Base-by-base conservation (phyloP, 257 asterid species). In the Jasminum sambac region DNA sequence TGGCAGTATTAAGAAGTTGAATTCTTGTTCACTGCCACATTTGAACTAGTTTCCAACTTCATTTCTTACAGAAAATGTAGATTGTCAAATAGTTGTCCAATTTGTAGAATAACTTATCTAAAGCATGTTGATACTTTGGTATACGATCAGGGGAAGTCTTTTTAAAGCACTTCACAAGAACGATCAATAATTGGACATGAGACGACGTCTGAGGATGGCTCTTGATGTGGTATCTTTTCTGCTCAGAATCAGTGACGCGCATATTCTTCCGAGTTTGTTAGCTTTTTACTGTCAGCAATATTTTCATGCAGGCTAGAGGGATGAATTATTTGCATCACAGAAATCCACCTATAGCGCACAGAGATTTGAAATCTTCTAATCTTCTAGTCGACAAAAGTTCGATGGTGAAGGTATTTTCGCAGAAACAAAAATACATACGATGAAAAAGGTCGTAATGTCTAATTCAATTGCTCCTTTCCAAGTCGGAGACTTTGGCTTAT, bases 401-500 rank as follows among this genome's bases (percentile, higher is more conserved):
- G 95, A 86, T 77, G 0, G 95, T 88, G 52, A 90, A 90, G 96
- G 96, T 89, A 72, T 61, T 63, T 52, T 50, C 26, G 9, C 71
- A 24, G 21, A 77, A 65, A 60, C 37, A 4, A 39, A 58, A 42
- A n/a, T 46, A 4, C 11, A 11, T 16, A 67, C 19, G 11, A 40
- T 40, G 10, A 52, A 63, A 26, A 43, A 39, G 48, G 66, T 9
- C 5, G 14, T 26, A 48, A 46, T 26, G 2, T 26, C 43, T 11
- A 36, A 8, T 44, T 44, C 67, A n/a, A 8, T 11, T 16, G 23
- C 55, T 43, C 12, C 16, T 71, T 70, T 57, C 34, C 83, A 90
- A 95, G 95, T 90, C 72, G 96, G 95, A 65, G 95, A 90, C 73
- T 90, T 90, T 63, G 95, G 96, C 68, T 80, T 90, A n/a, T 90